Percentiles rank a stretch among this genome's conserved stretches.
These are phyloP conservation scores for Fraxinus platypoda DNA, from an alignment of 305 asterid genomes.

Conservation along the genomic window DNA sequence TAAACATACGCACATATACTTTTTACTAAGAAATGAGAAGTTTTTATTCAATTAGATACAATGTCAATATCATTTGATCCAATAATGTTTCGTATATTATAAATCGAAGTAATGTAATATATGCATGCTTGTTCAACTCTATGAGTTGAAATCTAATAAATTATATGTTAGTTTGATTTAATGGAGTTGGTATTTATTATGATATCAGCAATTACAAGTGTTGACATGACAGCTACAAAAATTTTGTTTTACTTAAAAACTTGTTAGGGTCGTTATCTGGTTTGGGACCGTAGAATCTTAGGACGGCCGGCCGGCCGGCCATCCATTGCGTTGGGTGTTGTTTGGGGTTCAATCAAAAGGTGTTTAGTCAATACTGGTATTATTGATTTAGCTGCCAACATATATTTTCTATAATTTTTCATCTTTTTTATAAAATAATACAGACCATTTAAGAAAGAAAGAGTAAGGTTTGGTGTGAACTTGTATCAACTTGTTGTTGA, in stretches of 20 bases:
- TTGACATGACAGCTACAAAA: slow-evolving; percentile 1
- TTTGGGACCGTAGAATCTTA: slow-evolving; percentile 66
- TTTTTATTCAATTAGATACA: background rate
- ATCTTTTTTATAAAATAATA: background rate
- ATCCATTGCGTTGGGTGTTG: slow-evolving; percentile 49
- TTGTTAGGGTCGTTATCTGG: slow-evolving; percentile 36
- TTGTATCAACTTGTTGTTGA: background rate
- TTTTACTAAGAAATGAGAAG: background rate
- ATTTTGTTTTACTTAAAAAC: background rate
- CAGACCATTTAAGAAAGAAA: background rate
- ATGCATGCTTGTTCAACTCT: background rate
- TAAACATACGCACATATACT: background rate
- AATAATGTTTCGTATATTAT: background rate
- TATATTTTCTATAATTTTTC: background rate
- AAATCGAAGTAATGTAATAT: background rate
- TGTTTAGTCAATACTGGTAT: slow-evolving; percentile 48
- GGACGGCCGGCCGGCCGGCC: slow-evolving; percentile 51
- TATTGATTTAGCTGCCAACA: background rate
- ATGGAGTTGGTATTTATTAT: slow-evolving; percentile 67
- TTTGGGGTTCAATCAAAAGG: slow-evolving; percentile 52
- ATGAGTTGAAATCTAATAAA: background rate
- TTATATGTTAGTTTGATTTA: background rate
- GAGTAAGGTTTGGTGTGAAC: background rate
- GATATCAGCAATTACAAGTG: slow-evolving; percentile 28
- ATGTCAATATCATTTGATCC: background rate